Evolutionary conservation across 495 filamentous ascomycete species (phyloP).

Genomic region (Lophium mytilinum): DNA sequence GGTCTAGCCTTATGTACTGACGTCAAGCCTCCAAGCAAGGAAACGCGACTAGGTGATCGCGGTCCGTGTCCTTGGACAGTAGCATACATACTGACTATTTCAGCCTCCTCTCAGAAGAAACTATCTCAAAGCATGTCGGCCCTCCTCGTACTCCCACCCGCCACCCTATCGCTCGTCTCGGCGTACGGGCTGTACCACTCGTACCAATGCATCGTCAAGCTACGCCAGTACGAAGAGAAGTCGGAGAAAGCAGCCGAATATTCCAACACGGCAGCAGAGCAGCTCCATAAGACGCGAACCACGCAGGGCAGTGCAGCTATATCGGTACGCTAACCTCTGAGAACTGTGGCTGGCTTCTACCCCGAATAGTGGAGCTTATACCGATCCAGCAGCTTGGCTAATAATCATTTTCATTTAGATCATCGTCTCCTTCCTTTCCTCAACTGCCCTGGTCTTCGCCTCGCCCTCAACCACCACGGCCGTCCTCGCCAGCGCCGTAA

Average conservation of each 20-base stretch:
- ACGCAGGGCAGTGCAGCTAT: conserved; percentile 36
- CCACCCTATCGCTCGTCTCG: conserved; percentile 12
- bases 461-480: conserved; percentile 5
- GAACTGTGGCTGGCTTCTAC: background rate
- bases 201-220: conserved; percentile 37
- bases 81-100: too few species aligned
- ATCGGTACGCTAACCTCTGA: conserved; percentile 18
- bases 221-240: conserved; percentile 37
- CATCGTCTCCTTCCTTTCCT: conserved; percentile 37
- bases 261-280: conserved; percentile 32
- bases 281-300: conserved; percentile 37
- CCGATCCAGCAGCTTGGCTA: background rate
- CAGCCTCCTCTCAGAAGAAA: too few species aligned
- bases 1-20: too few species aligned
- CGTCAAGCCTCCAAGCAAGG: too few species aligned
- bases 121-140: background rate
- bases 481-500: conserved; percentile 8
- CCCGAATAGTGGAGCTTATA: background rate
- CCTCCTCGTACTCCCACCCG: background rate
- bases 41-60: too few species aligned
- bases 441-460: conserved; percentile 33
- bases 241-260: conserved; percentile 37
- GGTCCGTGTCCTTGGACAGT: too few species aligned
- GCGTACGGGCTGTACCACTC: conserved; percentile 29
- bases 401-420: conserved; percentile 28